These are phyloP conservation scores for Serendipita sp. DNA, from an alignment of 768 basidiomycete genomes.

Conservation along the genomic window DNA sequence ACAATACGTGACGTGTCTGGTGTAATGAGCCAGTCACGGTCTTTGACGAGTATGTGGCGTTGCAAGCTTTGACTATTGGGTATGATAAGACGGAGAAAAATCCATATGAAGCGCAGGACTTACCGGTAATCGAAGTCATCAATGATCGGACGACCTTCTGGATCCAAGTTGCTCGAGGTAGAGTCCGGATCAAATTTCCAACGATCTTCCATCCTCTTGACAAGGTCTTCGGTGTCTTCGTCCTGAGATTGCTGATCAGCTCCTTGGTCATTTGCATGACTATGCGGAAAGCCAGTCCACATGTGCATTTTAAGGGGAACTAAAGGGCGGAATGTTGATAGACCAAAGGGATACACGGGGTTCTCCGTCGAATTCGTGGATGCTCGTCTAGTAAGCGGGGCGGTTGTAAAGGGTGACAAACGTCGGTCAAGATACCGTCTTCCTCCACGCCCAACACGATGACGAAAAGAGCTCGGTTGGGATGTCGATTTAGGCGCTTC, in stretches of 20 bases:
- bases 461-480: slow-evolving; percentile 33
- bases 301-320: neutral
- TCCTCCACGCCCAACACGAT: slow-evolving; percentile 73
- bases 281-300: slow-evolving; percentile 10
- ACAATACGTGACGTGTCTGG: slow-evolving; percentile 6
- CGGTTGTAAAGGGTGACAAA: slow-evolving; percentile 6
- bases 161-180: slow-evolving; percentile 19
- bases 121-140: slow-evolving; percentile 22
- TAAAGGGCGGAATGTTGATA: neutral
- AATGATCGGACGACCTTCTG: slow-evolving; percentile 20
- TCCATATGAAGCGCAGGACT: neutral
- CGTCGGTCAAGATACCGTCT: slow-evolving; percentile 62
- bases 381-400: slow-evolving; percentile 9
- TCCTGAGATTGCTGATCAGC: slow-evolving; percentile 6
- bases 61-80: neutral
- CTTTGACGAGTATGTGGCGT: slow-evolving; percentile 1
- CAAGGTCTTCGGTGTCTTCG: slow-evolving; percentile 13
- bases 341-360: neutral
- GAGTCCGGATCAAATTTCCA: slow-evolving; percentile 22
- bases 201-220: slow-evolving; percentile 20
- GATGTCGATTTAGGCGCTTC: slow-evolving; percentile 25
- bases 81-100: neutral
- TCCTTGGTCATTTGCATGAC: neutral
- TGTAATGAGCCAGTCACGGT: neutral
- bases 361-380: neutral